Base-by-base conservation (phyloP, 1,284 basidiomycete species). In the Phellopilus nigrolimitatus region DNA sequence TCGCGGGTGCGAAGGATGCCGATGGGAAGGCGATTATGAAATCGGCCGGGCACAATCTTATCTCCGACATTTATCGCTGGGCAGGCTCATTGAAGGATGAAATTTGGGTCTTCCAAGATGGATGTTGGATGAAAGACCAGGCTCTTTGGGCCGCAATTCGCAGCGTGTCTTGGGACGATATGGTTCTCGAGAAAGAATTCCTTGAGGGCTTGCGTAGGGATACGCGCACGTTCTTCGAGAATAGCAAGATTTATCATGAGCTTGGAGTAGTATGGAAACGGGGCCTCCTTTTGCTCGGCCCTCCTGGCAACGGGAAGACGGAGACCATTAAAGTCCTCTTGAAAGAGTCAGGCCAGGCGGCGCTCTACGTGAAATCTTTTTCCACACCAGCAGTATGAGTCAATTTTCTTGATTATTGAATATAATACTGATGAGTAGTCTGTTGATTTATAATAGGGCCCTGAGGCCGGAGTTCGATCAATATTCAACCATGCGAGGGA, bases 341-440 rank as follows among this genome's bases (percentile, higher is more conserved):
- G 42, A 44, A 43, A 64, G n/a, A 62, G 34, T 53, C 57, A 8
- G 51, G 54, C 3, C 52, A 64, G 28, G 65, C 67, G 3, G 56
- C 67, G 3, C 60, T 76, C 4, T 75, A 74, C 51, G 73, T 76
- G 49, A 72, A 70, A 58, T 68, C 68, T 1, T 70, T 75, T n/a
- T n/a, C n/a, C n/a, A n/a, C n/a, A n/a, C n/a, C n/a, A n/a, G n/a
- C n/a, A n/a, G n/a, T n/a, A n/a, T n/a, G n/a, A n/a, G n/a, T n/a
- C n/a, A n/a, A n/a, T n/a, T n/a, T n/a, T n/a, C n/a, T n/a, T n/a
- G n/a, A n/a, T n/a, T n/a, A n/a, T n/a, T n/a, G n/a, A n/a, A n/a
- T n/a, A n/a, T n/a, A n/a, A n/a, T n/a, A n/a, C n/a, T n/a, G n/a
- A n/a, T n/a, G n/a, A n/a, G n/a, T n/a, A n/a, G n/a, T n/a, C n/a